phyloP scores from a whole-genome alignment of 2,329 filamentous ascomycete genomes.

The Gyromitra esculenta region DNA sequence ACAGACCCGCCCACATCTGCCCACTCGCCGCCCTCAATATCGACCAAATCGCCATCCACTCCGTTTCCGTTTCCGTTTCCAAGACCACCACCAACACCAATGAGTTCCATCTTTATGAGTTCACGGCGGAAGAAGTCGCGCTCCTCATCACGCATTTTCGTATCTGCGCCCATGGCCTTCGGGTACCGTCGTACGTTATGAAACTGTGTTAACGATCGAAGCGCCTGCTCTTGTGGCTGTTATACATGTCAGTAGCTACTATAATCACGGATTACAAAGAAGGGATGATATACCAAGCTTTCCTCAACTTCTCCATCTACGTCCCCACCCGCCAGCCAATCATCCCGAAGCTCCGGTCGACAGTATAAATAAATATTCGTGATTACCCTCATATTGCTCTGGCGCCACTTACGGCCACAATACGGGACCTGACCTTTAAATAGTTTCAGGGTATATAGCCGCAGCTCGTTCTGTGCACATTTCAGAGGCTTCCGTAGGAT shows the following conservation, averaged over 20 bases:
- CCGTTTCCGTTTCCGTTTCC: constrained; percentile 28
- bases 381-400: constrained; percentile 98
- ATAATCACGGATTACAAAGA: too few relatives aligned
- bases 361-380: constrained; percentile 96
- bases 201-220: constrained; percentile 92
- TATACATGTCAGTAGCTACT: not conserved
- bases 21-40: constrained; percentile 34
- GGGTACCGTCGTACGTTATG: constrained; percentile 68
- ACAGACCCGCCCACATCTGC: constrained; percentile 19
- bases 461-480: constrained; percentile 84
- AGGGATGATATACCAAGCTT: constrained; percentile 66
- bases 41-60: constrained; percentile 19
- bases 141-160: constrained; percentile 73
- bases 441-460: constrained; percentile 94
- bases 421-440: constrained; percentile 99
- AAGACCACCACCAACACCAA: constrained; percentile 61
- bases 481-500: constrained; percentile 92
- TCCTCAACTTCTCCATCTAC: constrained; percentile 95
- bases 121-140: constrained; percentile 82
- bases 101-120: constrained; percentile 74
- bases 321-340: constrained; percentile 91
- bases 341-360: constrained; percentile 88
- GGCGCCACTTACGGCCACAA: constrained; percentile 97
- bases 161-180: constrained; percentile 60
- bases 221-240: constrained; percentile 82